Conservation (phyloP, 345 rosid species). For the Murraya koenigii region DNA sequence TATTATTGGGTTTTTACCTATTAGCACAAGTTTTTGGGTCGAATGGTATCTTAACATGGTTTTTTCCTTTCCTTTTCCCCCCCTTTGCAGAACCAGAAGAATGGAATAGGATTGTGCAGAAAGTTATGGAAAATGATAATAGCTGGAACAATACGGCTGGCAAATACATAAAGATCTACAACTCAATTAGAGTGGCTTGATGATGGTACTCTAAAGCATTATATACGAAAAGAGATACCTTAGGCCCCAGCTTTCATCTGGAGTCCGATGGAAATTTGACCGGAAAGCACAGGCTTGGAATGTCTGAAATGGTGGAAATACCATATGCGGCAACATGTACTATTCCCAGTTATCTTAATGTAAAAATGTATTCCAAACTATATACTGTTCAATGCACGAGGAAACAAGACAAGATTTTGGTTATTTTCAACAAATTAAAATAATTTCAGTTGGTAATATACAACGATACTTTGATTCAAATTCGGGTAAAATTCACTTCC, state of each 20-base stretch:
- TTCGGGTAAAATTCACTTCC: not conserved
- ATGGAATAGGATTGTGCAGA: slow-evolving; percentile 38
- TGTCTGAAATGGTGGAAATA: not conserved
- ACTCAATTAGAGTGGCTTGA: slow-evolving; percentile 30
- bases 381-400: not conserved
- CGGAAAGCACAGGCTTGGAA: not conserved
- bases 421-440: too few species aligned
- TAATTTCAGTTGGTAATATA: not conserved
- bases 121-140: slow-evolving; percentile 42
- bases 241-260: not conserved
- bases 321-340: not conserved
- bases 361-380: not conserved
- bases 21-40: not conserved
- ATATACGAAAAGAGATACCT: not conserved
- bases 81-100: slow-evolving; percentile 36
- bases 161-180: slow-evolving; percentile 42
- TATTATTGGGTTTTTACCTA: not conserved
- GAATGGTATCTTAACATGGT: not conserved
- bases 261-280: too few species aligned
- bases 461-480: too few species aligned
- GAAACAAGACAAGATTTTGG: not conserved
- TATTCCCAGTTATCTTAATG: not conserved
- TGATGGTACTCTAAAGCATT: not conserved
- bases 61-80: not conserved
- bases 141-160: slow-evolving; percentile 54